Evolutionary conservation across 768 basidiomycete species (phyloP).

Genomic region (Calocybe gangraenosa): DNA sequence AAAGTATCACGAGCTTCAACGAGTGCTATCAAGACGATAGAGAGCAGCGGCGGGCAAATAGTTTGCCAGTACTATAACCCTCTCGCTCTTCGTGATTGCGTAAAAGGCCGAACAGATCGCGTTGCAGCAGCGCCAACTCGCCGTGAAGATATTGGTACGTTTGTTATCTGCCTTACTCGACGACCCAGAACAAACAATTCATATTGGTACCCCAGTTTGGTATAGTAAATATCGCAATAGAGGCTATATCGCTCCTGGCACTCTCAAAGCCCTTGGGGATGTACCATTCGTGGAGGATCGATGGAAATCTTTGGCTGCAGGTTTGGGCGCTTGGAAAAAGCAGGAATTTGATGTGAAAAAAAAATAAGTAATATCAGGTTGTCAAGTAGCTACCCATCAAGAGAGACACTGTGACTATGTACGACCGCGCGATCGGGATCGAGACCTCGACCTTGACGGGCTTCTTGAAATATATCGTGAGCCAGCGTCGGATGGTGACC

Average conservation of each 20-base stretch:
- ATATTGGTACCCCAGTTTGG: slow-evolving; percentile 50
- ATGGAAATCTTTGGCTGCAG: slow-evolving; percentile 60
- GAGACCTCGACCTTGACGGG: slow-evolving; percentile 49
- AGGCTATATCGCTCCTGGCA: slow-evolving; percentile 66
- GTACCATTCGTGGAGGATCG: slow-evolving; percentile 65
- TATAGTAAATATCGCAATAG: slow-evolving; percentile 71
- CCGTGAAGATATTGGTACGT: slow-evolving; percentile 78
- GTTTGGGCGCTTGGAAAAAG: slow-evolving; percentile 55
- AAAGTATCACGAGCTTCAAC: slow-evolving; percentile 82
- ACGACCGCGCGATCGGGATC: slow-evolving; percentile 51
- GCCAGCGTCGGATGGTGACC: slow-evolving; percentile 40
- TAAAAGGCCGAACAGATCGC: slow-evolving; percentile 69
- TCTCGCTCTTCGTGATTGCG: slow-evolving; percentile 74
- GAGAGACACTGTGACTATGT: slow-evolving; percentile 58
- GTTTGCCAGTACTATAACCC: slow-evolving; percentile 91
- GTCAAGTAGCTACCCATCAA: slow-evolving; percentile 32
- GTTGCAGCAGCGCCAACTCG: slow-evolving; percentile 79
- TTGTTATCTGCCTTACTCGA: background rate
- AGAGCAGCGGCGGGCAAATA: slow-evolving; percentile 75
- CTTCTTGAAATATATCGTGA: slow-evolving; percentile 65
- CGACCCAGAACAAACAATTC: background rate
- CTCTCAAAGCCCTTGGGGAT: slow-evolving; percentile 44
- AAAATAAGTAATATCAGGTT: slow-evolving; percentile 28
- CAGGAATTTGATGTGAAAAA: slow-evolving; percentile 38
- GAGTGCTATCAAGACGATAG: slow-evolving; percentile 81